Conservation (phyloP, 305 asterid species). For the Solanum hybrid region DNA sequence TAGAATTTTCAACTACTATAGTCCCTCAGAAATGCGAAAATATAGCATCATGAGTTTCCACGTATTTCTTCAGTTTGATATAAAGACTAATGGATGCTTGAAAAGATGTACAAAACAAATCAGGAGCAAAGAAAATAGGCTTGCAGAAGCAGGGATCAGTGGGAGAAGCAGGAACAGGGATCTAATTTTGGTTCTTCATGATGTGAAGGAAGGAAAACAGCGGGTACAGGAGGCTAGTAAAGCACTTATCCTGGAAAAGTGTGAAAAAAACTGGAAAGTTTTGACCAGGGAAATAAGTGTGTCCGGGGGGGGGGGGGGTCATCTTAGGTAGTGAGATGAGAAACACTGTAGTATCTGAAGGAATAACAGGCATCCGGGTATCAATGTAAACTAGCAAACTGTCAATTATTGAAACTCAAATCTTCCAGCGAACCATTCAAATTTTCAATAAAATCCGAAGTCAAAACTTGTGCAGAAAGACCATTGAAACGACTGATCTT, state of each 20-base stretch:
- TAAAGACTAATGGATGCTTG: background rate
- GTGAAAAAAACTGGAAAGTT: background rate
- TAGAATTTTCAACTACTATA: background rate
- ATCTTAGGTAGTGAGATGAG: background rate
- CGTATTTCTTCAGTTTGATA: background rate
- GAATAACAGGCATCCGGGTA: background rate
- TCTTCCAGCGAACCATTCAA: background rate
- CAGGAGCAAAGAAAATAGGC: background rate
- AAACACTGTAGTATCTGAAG: background rate
- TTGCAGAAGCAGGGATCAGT: background rate
- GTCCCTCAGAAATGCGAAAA: background rate
- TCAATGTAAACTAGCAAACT: background rate
- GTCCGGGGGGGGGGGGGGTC: background rate
- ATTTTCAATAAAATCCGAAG: background rate
- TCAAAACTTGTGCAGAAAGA: background rate
- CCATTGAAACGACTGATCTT: background rate
- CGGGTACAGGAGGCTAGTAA: background rate
- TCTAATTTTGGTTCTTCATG: background rate
- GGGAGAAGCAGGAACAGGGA: background rate
- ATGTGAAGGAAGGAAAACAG: background rate
- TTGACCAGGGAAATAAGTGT: background rate
- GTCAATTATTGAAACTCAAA: background rate
- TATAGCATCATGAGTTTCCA: background rate
- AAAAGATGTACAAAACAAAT: background rate
- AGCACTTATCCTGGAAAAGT: background rate